Evolutionary conservation across 495 filamentous ascomycete genomes (phyloP).

Genomic region (Aspergillus leporis): DNA sequence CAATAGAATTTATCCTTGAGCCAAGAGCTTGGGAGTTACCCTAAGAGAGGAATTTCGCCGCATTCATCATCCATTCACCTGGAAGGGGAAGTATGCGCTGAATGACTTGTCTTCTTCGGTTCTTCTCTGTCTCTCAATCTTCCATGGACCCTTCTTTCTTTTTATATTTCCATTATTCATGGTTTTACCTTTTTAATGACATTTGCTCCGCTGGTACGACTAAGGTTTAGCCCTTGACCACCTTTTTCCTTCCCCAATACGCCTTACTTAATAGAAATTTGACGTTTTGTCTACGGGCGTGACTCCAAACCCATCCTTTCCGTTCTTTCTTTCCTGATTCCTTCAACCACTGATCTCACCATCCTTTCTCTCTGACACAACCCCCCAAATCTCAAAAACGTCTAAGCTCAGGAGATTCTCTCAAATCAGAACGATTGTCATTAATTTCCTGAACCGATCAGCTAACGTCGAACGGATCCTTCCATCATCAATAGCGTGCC

Average conservation of each 20-base stretch:
- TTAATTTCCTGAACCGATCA: not conserved
- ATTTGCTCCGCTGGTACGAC: not conserved
- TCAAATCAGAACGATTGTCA: slow-evolving; percentile 8
- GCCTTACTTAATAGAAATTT: slow-evolving; percentile 26
- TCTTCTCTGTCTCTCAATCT: not conserved
- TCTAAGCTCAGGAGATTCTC: not conserved
- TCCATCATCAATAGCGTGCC: slow-evolving; percentile 26
- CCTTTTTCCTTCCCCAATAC: not conserved
- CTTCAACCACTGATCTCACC: slow-evolving; percentile 7
- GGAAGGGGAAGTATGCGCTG: not conserved
- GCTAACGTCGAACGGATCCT: slow-evolving; percentile 3
- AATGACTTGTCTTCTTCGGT: not conserved
- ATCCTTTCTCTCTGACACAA: not conserved
- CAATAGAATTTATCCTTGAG: too few species aligned
- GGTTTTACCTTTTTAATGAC: not conserved
- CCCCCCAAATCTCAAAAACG: not conserved
- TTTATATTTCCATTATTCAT: slow-evolving; percentile 2
- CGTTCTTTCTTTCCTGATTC: slow-evolving; percentile 3
- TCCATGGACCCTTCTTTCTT: not conserved
- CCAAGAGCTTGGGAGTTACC: not conserved
- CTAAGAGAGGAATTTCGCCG: not conserved
- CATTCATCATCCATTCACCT: not conserved
- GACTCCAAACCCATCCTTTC: not conserved
- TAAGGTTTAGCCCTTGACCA: not conserved
- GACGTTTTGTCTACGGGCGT: slow-evolving; percentile 1